Base-by-base conservation (phyloP, 768 basidiomycete species). In the Amanita rimosa region DNA sequence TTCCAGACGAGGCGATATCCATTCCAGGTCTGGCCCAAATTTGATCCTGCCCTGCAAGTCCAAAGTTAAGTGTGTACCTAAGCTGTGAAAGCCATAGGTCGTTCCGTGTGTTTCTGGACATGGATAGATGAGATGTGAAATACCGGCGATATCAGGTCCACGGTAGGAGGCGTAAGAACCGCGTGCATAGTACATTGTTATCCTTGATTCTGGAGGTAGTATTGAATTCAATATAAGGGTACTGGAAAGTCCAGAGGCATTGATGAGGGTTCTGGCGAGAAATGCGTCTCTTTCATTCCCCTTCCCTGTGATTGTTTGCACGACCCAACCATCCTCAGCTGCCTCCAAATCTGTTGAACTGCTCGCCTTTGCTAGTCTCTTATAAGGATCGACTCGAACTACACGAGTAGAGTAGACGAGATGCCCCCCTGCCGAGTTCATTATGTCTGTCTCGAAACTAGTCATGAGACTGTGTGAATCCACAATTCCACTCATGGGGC, bases 1-100 rank as follows among this genome's bases (percentile, higher is more conserved):
- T 11, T 37, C 60, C 21, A 62, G 57, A 22, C 62, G 58, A 21
- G 82, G 79, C 2, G 74, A 68, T 55, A 96, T 71, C 85, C 88
- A 90, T 60, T 96, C 85, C 13, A 96, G 72, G 59, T 97, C 91
- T 4, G 95, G 95, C 0, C 95, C 95, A 63, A 98, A 98, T 26
- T 80, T 78, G 46, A 97, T 75, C 52, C 85, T 84, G 0, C 88
- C 86, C 42, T 83, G 75, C 52, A 98, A 60, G 62, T 93, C 90
- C 37, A 97, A 66, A 22, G 91, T 92, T 21, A 97, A 70, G 66
- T 97, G 96, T 9, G 92, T 94, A 3, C 96, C 95, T 6, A 97
- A 72, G 3, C 87, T 86, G 52, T 88, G 83, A 59, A 95, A 87
- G 6, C 78, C 73, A 45, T 83, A 74, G 3, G 67, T 71, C 50